These are phyloP conservation scores for Exserohilum rostratum DNA, from an alignment of 2,329 filamentous ascomycete genomes.

Conservation along the genomic window DNA sequence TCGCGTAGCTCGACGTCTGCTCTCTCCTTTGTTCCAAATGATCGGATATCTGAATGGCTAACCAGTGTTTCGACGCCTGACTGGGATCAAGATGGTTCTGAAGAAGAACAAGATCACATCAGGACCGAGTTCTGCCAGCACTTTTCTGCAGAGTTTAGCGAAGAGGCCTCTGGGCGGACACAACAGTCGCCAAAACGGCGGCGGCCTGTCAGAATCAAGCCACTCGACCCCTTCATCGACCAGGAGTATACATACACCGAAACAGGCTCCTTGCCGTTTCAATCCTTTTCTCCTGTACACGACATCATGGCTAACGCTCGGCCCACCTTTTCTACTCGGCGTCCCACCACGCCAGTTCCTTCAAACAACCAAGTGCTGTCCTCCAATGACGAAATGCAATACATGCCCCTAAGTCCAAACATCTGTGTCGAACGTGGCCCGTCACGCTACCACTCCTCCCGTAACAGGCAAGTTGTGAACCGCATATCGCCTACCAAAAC, in stretches of 20 bases:
- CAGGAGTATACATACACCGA: neutral
- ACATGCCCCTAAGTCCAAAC: slow-evolving; percentile 37
- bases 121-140: neutral
- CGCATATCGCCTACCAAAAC: neutral
- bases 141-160: neutral
- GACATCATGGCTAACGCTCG: neutral
- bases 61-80: slow-evolving; percentile 4
- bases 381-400: slow-evolving; percentile 18
- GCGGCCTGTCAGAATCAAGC: neutral
- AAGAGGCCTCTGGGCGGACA: neutral
- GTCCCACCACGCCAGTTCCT: neutral
- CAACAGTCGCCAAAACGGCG: neutral
- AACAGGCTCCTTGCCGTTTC: neutral
- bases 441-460: slow-evolving; percentile 17
- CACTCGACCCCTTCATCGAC: neutral
- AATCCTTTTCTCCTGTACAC: neutral
- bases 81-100: neutral
- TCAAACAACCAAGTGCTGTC: neutral
- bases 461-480: neutral
- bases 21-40: slow-evolving; percentile 3
- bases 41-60: slow-evolving; percentile 29
- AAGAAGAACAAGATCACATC: neutral
- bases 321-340: neutral
- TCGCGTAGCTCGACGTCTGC: neutral
- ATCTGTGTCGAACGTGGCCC: slow-evolving; percentile 40